Evolutionary conservation across 495 filamentous ascomycete genomes (phyloP).

Genomic region (Xylaria castorea): DNA sequence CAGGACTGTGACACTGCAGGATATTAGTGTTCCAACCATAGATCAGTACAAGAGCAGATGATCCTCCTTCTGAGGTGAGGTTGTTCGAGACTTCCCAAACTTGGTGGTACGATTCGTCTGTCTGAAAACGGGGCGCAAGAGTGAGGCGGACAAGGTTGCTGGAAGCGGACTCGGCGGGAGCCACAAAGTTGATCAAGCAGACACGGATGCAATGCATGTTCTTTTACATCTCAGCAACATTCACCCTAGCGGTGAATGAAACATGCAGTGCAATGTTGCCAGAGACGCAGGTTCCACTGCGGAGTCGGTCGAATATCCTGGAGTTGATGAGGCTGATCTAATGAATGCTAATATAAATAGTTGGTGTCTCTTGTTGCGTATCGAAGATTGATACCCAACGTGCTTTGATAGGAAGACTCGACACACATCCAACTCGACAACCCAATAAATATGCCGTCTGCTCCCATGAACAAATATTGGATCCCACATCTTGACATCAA

Average conservation of each 20-base stretch:
- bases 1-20: conserved; percentile 18
- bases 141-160: conserved; percentile 44
- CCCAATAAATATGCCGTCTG: conserved; percentile 48
- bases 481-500: conserved; percentile 63
- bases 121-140: conserved; percentile 42
- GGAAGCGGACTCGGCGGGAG: conserved; percentile 39
- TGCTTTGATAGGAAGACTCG: conserved; percentile 17
- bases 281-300: conserved; percentile 15
- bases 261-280: conserved; percentile 21
- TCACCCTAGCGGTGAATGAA: conserved; percentile 25
- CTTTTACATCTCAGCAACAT: conserved; percentile 31
- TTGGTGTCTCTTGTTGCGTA: conserved; percentile 10
- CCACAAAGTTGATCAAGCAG: conserved; percentile 31
- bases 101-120: conserved; percentile 35
- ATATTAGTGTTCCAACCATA: conserved; percentile 22
- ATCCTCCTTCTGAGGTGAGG: conserved; percentile 5
- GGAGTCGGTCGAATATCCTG: conserved; percentile 15
- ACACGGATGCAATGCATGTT: conserved; percentile 37
- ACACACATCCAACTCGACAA: conserved; percentile 26
- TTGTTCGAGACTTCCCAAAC: conserved; percentile 18
- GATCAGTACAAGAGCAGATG: conserved; percentile 14
- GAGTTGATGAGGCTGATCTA: conserved; percentile 21
- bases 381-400: neutral
- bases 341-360: conserved; percentile 26
- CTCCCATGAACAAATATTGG: conserved; percentile 61